Base-by-base conservation (phyloP, 2,329 filamentous ascomycete genomes). In the Pyrenophora seminiperda region DNA sequence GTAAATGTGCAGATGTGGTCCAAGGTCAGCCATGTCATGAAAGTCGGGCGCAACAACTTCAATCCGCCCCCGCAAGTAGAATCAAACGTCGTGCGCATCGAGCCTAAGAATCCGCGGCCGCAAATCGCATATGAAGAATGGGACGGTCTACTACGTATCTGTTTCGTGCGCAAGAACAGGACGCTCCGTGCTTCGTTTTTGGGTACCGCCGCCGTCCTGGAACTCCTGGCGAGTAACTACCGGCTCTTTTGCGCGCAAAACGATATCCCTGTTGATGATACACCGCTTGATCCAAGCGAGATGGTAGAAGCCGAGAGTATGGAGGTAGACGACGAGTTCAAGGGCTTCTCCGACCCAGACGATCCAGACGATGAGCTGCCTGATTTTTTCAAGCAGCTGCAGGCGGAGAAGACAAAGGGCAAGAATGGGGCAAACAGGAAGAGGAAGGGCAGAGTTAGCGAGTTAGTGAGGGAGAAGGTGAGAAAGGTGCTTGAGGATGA, bases 31-130 rank as follows among this genome's bases (percentile, higher is more conserved):
- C 82, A 79, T 65, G 85, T 96, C 62, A 90, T 96, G 87, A 96
- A 96, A 77, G 93, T 97, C 37, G 91, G 92, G 58, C 89, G 88
- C 75, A 94, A 95, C 75, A 97, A 97, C 77, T 99, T 97, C 82
- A 91, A 90, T 55, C 94, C 94, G 0, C 93, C 94, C 1, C 94
- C 94, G 7, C 84, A 91, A 67, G 94, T 99, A 50, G 94, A 99
- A 75, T 90, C 86, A 6, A 92, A 88, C 50, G 92, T 97, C 5
- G 91, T 97, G 39, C 83, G 92, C 53, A 88, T 97, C 60, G 90
- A 93, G 68, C 91, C 91, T 17, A 95, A 97, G 77, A 81, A 83
- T 30, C 91, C 91, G 9, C 79, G 91, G 30, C 93, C 93, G 44
- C 87, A 91, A 62, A 92, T 97, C 58, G 90, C 86, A 70, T 97